A percentile compares a stretch with the other conserved stretches of the same genome.
Evolutionary conservation across 2,329 filamentous ascomycete species (phyloP).

Genomic region (Metarhizium rileyi): DNA sequence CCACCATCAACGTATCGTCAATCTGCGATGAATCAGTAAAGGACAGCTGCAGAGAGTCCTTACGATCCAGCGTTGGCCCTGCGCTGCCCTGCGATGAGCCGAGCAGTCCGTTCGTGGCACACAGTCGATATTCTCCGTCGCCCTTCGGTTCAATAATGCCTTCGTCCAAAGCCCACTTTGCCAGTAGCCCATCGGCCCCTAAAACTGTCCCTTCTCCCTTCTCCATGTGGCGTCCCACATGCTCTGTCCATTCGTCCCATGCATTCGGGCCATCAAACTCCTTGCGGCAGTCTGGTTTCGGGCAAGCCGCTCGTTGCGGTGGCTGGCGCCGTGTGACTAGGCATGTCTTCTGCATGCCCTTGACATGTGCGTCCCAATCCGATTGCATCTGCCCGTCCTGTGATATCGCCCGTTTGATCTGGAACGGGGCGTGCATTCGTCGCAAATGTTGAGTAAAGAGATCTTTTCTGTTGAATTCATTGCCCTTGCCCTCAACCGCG

Average conservation of each 20-base stretch:
- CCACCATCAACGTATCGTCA: slow-evolving; percentile 15
- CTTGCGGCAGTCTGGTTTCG: slow-evolving; percentile 59
- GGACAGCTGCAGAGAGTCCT: slow-evolving; percentile 15
- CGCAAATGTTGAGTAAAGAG: slow-evolving; percentile 90
- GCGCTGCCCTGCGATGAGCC: slow-evolving; percentile 6
- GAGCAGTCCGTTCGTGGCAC: slow-evolving; percentile 18
- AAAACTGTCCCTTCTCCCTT: slow-evolving; percentile 51
- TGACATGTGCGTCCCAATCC: slow-evolving; percentile 56
- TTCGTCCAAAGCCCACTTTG: slow-evolving; percentile 54
- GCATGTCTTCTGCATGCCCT: slow-evolving; percentile 65
- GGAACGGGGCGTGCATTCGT: slow-evolving; percentile 77
- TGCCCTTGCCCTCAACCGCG: slow-evolving; percentile 45
- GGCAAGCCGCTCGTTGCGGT: slow-evolving; percentile 63
- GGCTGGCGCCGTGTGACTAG: slow-evolving; percentile 58
- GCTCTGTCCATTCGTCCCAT: slow-evolving; percentile 90
- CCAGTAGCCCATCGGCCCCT: slow-evolving; percentile 47
- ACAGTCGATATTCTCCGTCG: slow-evolving; percentile 47
- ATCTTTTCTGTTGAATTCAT: slow-evolving; percentile 88
- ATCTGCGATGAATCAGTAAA: slow-evolving; percentile 9
- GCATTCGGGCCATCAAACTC: slow-evolving; percentile 61
- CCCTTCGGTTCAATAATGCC: slow-evolving; percentile 50
- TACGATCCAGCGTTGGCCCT: slow-evolving; percentile 13
- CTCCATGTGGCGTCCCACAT: slow-evolving; percentile 85
- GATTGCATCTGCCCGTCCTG: slow-evolving; percentile 51
- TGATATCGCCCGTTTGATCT: slow-evolving; percentile 47